These are phyloP conservation scores for Penicillium ucsense DNA, from an alignment of 495 filamentous ascomycete species.

Conservation along the genomic window DNA sequence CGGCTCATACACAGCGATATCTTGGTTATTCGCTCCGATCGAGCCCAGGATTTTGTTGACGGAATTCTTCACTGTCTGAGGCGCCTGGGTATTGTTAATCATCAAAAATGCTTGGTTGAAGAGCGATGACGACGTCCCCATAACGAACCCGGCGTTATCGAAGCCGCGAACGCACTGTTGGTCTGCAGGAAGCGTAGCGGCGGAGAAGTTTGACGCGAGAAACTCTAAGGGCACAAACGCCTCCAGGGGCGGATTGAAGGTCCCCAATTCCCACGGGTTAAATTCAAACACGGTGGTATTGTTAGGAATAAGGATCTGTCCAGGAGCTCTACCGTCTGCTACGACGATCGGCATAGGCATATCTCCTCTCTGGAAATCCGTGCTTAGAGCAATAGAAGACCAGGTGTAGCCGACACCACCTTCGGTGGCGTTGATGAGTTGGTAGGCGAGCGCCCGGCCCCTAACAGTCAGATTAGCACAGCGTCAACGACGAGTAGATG, in stretches of 20 bases:
- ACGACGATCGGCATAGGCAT: conserved; percentile 71
- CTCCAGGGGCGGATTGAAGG: conserved; percentile 37
- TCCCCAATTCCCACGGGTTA: conserved; percentile 39
- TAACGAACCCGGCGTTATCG: conserved; percentile 43
- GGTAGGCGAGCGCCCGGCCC: conserved; percentile 57
- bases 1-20: conserved; percentile 39
- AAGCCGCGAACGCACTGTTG: conserved; percentile 31
- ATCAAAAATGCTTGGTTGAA: conserved; percentile 7
- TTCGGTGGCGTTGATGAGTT: conserved; percentile 61
- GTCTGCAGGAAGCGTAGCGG: conserved; percentile 16
- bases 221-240: conserved; percentile 34
- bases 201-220: conserved; percentile 30
- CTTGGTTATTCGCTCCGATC: not conserved
- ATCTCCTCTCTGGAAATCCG: conserved; percentile 49
- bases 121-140: conserved; percentile 22
- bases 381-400: conserved; percentile 63
- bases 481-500: not conserved
- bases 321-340: conserved; percentile 43
- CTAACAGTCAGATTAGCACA: not conserved
- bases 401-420: conserved; percentile 73
- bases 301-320: not conserved
- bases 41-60: not conserved
- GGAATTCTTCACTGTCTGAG: not conserved
- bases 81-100: not conserved
- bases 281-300: conserved; percentile 28